Conservation (phyloP, 345 rosid genomes). For the Dipteronia sinensis region DNA sequence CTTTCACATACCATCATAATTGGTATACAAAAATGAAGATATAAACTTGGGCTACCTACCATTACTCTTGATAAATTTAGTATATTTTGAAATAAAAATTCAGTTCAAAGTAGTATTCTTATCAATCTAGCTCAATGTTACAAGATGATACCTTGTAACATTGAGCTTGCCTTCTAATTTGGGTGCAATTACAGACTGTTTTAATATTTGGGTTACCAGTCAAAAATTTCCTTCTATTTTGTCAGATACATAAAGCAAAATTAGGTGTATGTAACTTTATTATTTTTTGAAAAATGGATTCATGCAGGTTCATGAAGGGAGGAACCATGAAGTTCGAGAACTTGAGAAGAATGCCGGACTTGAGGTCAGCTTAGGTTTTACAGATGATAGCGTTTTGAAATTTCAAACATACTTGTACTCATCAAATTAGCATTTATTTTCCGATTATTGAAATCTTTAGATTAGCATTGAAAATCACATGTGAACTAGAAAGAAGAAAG, state of each 20-base stretch:
- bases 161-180: too few species aligned
- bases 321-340: conserved; percentile 95
- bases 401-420: neutral
- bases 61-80: too few species aligned
- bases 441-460: conserved; percentile 1
- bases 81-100: too few species aligned
- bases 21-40: too few species aligned
- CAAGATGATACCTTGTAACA: too few species aligned
- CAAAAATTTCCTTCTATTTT: neutral
- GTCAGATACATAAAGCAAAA: neutral
- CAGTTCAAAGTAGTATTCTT: too few species aligned
- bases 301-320: conserved; percentile 93
- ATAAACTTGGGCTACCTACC: too few species aligned
- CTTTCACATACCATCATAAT: too few species aligned
- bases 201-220: too few species aligned
- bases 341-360: conserved; percentile 90
- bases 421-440: neutral
- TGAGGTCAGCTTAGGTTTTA: conserved; percentile 62
- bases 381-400: conserved; percentile 10
- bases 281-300: conserved; percentile 15
- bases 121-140: too few species aligned
- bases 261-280: neutral
- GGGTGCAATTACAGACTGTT: too few species aligned
- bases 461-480: neutral
- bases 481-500: neutral